Conservation (phyloP, 257 asterid genomes). For the Thymus quinquecostatus region DNA sequence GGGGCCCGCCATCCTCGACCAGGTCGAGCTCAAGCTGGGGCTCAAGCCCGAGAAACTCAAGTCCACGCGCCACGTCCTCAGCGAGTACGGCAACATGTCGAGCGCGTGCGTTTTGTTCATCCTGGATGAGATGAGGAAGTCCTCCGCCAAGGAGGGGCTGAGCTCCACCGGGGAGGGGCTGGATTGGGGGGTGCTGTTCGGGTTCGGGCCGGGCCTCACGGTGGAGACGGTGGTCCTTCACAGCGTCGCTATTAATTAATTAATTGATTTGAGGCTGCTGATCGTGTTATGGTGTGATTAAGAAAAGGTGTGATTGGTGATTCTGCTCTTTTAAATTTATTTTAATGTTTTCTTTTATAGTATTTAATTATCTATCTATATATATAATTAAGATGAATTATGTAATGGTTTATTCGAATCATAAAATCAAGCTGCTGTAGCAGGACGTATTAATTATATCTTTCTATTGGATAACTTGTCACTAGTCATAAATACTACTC, state of each 20-base stretch:
- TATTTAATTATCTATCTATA: too few species aligned
- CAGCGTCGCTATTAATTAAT: not conserved
- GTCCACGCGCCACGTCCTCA: conserved; percentile 5
- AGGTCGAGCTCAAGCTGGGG: not conserved
- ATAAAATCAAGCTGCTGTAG: too few species aligned
- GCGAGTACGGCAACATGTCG: conserved; percentile 15
- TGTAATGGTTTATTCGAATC: too few species aligned
- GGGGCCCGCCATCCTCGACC: conserved; percentile 4
- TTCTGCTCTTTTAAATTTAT: too few species aligned
- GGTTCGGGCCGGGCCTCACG: conserved; percentile 18
- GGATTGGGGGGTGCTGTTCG: conserved; percentile 6
- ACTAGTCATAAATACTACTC: too few species aligned
- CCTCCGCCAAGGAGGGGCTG: conserved; percentile 12
- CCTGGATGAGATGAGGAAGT: conserved; percentile 4
- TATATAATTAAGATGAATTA: too few species aligned
- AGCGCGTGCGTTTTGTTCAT: conserved; percentile 15
- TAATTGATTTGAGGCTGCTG: too few species aligned
- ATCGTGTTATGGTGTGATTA: too few species aligned
- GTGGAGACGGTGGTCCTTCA: conserved; percentile 9
- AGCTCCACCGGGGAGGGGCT: conserved; percentile 2
- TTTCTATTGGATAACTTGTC: too few species aligned
- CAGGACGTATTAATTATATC: too few species aligned
- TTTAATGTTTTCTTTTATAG: too few species aligned
- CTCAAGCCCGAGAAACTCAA: not conserved
- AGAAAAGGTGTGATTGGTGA: too few species aligned